Conservation (phyloP, 768 basidiomycete species). For the Macrolepiota albuminosa region DNA sequence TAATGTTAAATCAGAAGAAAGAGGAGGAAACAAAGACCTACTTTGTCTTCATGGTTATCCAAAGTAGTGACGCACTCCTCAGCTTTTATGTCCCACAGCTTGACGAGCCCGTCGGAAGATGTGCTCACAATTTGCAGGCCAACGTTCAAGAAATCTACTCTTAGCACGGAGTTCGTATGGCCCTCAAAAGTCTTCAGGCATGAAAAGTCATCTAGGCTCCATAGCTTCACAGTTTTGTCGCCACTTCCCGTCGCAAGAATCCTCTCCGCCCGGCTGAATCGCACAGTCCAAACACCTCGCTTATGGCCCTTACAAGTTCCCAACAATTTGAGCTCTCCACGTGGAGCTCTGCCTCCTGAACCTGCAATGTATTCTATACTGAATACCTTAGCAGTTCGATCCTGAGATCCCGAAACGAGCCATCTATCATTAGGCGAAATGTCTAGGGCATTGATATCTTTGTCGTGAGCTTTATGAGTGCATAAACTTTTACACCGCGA, state of each 20-base stretch:
- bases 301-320: constrained; percentile 96
- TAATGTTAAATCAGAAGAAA: neutral
- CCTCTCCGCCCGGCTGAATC: constrained; percentile 78
- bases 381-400: constrained; percentile 90
- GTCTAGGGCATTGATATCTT: constrained; percentile 97
- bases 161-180: constrained; percentile 92
- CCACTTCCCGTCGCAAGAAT: constrained; percentile 92
- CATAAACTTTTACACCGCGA: constrained; percentile 68
- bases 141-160: constrained; percentile 83
- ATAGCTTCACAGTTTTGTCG: constrained; percentile 91
- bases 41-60: constrained; percentile 98
- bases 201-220: constrained; percentile 90
- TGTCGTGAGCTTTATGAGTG: constrained; percentile 92
- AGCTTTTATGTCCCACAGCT: constrained; percentile 88
- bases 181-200: constrained; percentile 98
- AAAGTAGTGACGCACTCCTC: constrained; percentile 86
- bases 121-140: constrained; percentile 87
- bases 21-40: constrained; percentile 25
- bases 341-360: constrained; percentile 36
- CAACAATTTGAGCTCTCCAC: constrained; percentile 68
- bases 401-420: constrained; percentile 93
- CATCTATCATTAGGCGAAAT: constrained; percentile 84
- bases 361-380: constrained; percentile 55
- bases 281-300: constrained; percentile 93
- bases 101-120: constrained; percentile 93